Conservation (phyloP, 257 asterid species). For the Handroanthus guayacan region DNA sequence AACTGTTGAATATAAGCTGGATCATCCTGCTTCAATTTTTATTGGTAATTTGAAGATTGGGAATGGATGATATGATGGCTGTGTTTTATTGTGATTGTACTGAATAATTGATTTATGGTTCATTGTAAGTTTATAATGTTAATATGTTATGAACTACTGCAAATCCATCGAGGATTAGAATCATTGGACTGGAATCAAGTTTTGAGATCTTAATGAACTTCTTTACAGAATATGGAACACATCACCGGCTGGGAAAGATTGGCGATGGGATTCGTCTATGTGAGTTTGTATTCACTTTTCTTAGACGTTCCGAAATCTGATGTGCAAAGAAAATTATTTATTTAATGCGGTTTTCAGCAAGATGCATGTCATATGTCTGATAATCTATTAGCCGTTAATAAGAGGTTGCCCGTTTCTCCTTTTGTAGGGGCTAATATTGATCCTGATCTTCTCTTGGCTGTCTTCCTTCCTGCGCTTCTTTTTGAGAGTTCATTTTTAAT, state of each 20-base stretch:
- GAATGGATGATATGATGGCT: constrained; percentile 14
- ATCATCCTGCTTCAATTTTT: background rate
- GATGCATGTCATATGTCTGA: constrained; percentile 19
- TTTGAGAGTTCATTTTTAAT: constrained; percentile 92
- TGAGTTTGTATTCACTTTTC: constrained; percentile 50
- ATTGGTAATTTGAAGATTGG: background rate
- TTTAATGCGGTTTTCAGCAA: constrained; percentile 12
- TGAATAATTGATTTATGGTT: constrained; percentile 16
- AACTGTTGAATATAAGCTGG: background rate
- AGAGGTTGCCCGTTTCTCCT: constrained; percentile 24
- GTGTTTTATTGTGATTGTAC: background rate
- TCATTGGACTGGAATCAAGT: constrained; percentile 13
- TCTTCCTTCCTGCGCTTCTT: constrained; percentile 98
- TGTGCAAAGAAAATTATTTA: background rate
- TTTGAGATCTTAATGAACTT: constrained; percentile 22
- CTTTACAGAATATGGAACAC: constrained; percentile 80
- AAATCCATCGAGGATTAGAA: constrained; percentile 13
- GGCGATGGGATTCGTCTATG: constrained; percentile 93
- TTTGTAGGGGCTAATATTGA: constrained; percentile 83
- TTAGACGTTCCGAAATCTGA: background rate
- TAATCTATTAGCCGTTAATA: constrained; percentile 23
- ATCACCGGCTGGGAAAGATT: constrained; percentile 76
- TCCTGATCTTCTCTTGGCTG: constrained; percentile 97
- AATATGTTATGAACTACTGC: constrained; percentile 8
- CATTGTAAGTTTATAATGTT: background rate